Conservation (phyloP, 495 filamentous ascomycete species). For the Margaritispora aquatica region DNA sequence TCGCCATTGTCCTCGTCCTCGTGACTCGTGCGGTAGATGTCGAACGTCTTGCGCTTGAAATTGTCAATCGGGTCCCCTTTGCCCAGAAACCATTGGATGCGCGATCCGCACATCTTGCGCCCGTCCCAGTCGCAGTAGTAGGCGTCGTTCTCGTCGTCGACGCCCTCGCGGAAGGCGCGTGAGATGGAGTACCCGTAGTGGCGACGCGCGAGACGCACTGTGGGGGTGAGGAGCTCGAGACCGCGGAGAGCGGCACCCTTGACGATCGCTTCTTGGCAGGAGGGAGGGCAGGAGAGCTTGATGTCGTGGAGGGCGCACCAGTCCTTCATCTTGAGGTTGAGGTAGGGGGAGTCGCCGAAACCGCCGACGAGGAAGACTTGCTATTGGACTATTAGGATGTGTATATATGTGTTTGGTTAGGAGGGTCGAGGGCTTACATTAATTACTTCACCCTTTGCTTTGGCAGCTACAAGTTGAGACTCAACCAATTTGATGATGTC, state of each 20-base stretch:
- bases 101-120: not conserved
- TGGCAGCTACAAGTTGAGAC: slow-evolving; percentile 17
- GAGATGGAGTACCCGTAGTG: not conserved
- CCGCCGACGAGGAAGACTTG: slow-evolving; percentile 29
- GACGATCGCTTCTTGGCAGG: slow-evolving; percentile 2
- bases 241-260: slow-evolving; percentile 1
- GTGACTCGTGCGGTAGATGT: not conserved
- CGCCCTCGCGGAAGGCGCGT: not conserved
- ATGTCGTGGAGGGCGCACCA: slow-evolving; percentile 15
- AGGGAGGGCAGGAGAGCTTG: not conserved
- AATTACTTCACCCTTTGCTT: not conserved
- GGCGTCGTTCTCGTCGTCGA: not conserved
- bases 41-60: not conserved
- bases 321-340: slow-evolving; percentile 15
- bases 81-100: not conserved
- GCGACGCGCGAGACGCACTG: not conserved
- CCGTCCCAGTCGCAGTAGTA: not conserved
- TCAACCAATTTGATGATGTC: slow-evolving; percentile 22
- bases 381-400: slow-evolving; percentile 5
- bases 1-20: not conserved
- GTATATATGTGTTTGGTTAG: not conserved
- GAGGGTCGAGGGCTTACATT: slow-evolving; percentile 4
- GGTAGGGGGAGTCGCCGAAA: slow-evolving; percentile 27
- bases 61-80: not conserved
- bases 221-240: not conserved